Conservation (phyloP, 768 basidiomycete species). For the Mrakia gelida region DNA sequence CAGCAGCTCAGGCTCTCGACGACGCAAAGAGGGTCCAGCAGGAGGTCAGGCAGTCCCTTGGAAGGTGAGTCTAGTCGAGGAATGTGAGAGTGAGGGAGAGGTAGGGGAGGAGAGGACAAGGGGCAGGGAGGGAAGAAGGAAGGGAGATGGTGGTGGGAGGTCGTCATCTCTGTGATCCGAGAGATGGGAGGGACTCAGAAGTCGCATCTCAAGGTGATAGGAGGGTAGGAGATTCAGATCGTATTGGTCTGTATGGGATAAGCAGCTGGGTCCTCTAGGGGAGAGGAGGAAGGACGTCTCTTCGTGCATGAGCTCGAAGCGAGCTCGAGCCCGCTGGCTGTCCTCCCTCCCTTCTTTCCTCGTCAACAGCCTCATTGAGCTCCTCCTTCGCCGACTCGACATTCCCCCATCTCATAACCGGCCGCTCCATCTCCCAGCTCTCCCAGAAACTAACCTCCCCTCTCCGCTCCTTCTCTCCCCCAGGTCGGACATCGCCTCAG, state of each 20-base stretch:
- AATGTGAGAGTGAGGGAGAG: background rate
- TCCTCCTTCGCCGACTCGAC: background rate
- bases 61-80: constrained; percentile 53
- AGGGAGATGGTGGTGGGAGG: background rate
- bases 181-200: too few species aligned
- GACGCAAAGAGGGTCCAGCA: constrained; percentile 72
- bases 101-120: background rate
- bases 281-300: background rate
- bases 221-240: background rate
- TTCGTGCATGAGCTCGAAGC: background rate
- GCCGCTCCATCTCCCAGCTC: background rate
- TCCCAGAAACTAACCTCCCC: background rate
- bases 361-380: background rate
- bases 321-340: background rate
- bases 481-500: constrained; percentile 73
- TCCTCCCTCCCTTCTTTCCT: background rate
- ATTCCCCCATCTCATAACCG: background rate
- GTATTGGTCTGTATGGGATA: background rate
- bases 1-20: constrained; percentile 63
- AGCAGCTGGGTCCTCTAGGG: background rate
- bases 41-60: constrained; percentile 66
- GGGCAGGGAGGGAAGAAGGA: background rate
- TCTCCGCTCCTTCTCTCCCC: background rate
- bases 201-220: too few species aligned
- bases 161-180: background rate